Base-by-base conservation (phyloP, 805 yeast species). In the Groenewaldozyma salmanticensis region DNA sequence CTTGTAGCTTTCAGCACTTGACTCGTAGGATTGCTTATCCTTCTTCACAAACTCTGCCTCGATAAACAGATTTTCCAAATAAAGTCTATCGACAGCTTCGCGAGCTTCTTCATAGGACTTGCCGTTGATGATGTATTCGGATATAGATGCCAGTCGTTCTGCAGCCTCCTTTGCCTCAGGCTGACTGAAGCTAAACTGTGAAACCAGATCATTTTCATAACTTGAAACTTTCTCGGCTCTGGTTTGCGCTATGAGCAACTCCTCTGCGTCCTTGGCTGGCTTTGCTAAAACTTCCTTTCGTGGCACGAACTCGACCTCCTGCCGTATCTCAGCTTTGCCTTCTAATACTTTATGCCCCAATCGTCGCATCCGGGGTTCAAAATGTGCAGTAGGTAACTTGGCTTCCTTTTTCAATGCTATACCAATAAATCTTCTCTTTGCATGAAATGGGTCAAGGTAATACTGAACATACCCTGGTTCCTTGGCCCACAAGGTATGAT, bases 401-500 rank as follows among this genome's bases (percentile, higher is more conserved):
- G 74, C 62, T 1, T 78, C 81, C 44, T 71, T 70, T 31, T 65
- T 66, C 39, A 92, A 69, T 0, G 95, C 87, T 31, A 92, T 78
- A 31, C 98, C 98, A 48, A 87, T 82, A 57, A 84, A 85, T 57
- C 79, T 81, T 58, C 96, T 77, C 59, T 77, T 75, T 33, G 97
- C 96, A 57, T 92, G 97, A 71, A 92, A 92, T 4, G 98, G 97
- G 66, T 92, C 96, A 46, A 80, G 66, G 62, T 92, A 92, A 64
- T 75, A 92, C 48, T 94, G 75, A 22, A 90, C 96, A 59, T 68
- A 86, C 20, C 98, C 98, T 2, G 96, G 95, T 58, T 92, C 97
- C 27, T 69, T 54, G 3, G 98, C 96, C 60, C 70, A 86, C 24
- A 92, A 73, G 1, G 98, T 90, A 61, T 88, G 96, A 60, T 92